Percentiles rank a stretch among this genome's conserved stretches.
These are phyloP conservation scores for Capsicum chinense DNA, from an alignment of 257 asterid genomes.

Conservation along the genomic window DNA sequence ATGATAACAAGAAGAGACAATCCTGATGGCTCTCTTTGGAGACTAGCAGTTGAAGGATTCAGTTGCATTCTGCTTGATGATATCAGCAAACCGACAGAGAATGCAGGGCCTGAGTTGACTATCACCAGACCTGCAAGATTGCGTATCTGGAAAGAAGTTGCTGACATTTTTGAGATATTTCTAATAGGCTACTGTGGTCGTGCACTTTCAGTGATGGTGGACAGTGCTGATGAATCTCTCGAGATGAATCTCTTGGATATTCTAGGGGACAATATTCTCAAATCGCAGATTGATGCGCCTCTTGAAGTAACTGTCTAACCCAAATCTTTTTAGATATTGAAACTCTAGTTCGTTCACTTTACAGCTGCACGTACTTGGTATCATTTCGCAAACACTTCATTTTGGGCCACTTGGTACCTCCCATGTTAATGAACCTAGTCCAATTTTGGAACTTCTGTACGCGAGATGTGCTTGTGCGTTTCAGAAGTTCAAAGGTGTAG, in stretches of 20 bases:
- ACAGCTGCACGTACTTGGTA: conserved; percentile 27
- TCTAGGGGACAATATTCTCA: conserved; percentile 80
- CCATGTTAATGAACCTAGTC: conserved; percentile 16
- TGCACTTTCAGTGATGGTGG: conserved; percentile 64
- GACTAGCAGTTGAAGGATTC: conserved; percentile 88
- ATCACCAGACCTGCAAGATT: conserved; percentile 62
- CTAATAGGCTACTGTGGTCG: conserved; percentile 97
- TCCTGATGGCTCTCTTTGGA: conserved; percentile 96
- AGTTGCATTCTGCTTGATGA: conserved; percentile 69
- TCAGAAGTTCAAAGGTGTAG: background rate
- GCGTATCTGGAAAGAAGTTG: conserved; percentile 92
- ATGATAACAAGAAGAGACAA: conserved; percentile 96
- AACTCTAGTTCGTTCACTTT: conserved; percentile 33
- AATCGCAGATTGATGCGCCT: conserved; percentile 71
- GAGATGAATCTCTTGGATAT: conserved; percentile 82
- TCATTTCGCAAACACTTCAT: background rate
- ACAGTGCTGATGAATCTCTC: conserved; percentile 73
- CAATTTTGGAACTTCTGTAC: conserved; percentile 5
- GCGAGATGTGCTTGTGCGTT: background rate
- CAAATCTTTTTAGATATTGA: conserved; percentile 27
- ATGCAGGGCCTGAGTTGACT: conserved; percentile 42
- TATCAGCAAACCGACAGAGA: conserved; percentile 49
- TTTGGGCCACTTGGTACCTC: conserved; percentile 18
- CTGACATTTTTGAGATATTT: conserved; percentile 88
- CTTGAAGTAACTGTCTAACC: conserved; percentile 64